A percentile compares a stretch with the other conserved stretches of the same genome.
Conservation (phyloP, 306 rosid genomes). For the Cyamopsis tetragonoloba region DNA sequence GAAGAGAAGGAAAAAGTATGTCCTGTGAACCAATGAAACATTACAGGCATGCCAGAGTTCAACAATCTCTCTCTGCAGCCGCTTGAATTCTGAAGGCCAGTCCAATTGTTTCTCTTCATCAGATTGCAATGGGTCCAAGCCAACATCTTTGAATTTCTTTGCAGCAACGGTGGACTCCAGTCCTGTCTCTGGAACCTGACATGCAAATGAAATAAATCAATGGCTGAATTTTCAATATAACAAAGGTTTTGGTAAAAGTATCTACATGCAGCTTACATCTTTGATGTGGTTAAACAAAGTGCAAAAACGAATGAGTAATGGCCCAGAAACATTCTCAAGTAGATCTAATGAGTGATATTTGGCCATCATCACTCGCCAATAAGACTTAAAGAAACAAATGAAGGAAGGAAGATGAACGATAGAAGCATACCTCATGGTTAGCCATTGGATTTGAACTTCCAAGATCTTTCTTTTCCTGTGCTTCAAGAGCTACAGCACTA, state of each 20-base stretch:
- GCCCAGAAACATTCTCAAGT: not conserved
- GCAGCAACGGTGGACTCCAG: not conserved
- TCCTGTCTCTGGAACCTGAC: slow-evolving; percentile 42
- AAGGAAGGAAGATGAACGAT: not conserved
- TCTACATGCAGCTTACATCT: not conserved
- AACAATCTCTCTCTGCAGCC: slow-evolving; percentile 69
- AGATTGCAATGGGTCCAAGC: slow-evolving; percentile 50
- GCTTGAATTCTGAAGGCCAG: slow-evolving; percentile 70
- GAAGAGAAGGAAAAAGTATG: slow-evolving; percentile 82
- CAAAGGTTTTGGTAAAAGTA: not conserved
- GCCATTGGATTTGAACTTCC: slow-evolving; percentile 28
- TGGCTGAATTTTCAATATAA: not conserved
- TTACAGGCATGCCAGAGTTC: slow-evolving; percentile 78
- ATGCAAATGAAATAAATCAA: slow-evolving; percentile 20
- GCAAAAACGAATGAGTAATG: not conserved
- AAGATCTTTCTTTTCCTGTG: slow-evolving; percentile 25
- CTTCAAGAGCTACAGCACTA: slow-evolving; percentile 23
- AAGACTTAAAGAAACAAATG: not conserved
- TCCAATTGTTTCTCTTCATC: slow-evolving; percentile 44
- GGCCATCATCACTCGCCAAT: not conserved
- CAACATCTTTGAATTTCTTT: slow-evolving; percentile 55
- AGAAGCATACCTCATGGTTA: slow-evolving; percentile 49
- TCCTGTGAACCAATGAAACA: slow-evolving; percentile 80
- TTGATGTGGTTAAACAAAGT: not conserved
- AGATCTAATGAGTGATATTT: not conserved